These are phyloP conservation scores for Floccularia luteovirens DNA, from an alignment of 768 basidiomycete genomes.

Conservation along the genomic window DNA sequence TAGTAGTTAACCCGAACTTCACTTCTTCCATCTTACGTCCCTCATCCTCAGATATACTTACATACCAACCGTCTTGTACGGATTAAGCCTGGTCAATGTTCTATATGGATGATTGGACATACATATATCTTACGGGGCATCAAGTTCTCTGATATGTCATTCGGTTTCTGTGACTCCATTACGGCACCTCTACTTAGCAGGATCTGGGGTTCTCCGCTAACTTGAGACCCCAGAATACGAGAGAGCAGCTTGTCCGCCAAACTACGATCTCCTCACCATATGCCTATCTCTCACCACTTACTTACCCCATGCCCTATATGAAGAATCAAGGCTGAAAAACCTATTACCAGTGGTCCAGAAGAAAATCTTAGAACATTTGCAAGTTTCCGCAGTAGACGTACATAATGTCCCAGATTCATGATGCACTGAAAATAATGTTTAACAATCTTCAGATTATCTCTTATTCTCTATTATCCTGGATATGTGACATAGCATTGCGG, in stretches of 20 bases:
- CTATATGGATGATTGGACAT: no score
- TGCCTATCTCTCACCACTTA: slow-evolving; percentile 34
- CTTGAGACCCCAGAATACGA: slow-evolving; percentile 23
- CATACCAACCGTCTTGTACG: no score
- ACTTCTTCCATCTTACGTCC: no score
- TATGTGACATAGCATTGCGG: neutral
- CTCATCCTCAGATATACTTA: no score
- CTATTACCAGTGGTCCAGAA: slow-evolving; percentile 53
- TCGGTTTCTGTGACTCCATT: slow-evolving; percentile 6
- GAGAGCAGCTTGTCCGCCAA: slow-evolving; percentile 22
- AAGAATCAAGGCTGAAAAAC: slow-evolving; percentile 38
- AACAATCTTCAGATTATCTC: no score
- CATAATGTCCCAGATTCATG: slow-evolving; percentile 12
- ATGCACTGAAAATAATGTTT: neutral
- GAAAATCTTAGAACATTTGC: slow-evolving; percentile 52
- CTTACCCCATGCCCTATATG: slow-evolving; percentile 54
- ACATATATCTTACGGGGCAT: no score
- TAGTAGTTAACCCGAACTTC: no score
- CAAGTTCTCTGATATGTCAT: slow-evolving; percentile 85
- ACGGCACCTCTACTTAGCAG: slow-evolving; percentile 73
- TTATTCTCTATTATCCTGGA: no score
- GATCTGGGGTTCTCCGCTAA: slow-evolving; percentile 39
- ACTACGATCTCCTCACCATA: slow-evolving; percentile 7
- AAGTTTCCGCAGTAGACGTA: slow-evolving; percentile 60
- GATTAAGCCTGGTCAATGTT: no score